These are phyloP conservation scores for Irpex sp. DNA, from an alignment of 1,284 basidiomycete species.

Conservation along the genomic window DNA sequence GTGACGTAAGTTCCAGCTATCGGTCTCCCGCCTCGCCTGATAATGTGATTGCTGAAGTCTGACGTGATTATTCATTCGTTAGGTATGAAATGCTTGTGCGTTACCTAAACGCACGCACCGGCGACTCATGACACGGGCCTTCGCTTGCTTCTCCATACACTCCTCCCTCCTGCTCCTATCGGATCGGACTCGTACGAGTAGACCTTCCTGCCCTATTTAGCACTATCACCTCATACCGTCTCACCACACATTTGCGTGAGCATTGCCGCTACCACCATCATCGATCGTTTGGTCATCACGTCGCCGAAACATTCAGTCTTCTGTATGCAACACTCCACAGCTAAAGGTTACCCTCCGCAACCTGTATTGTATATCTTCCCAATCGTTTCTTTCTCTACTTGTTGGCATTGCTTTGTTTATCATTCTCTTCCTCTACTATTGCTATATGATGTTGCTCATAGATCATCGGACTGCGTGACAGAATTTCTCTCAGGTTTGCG, in stretches of 20 bases:
- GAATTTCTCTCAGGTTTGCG: too few species aligned
- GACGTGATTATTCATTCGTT: not conserved
- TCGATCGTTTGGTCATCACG: not conserved
- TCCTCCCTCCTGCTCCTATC: not conserved
- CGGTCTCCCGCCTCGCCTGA: not conserved
- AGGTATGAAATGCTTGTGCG: constrained; percentile 72
- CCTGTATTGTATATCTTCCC: constrained; percentile 9
- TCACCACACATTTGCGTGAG: not conserved
- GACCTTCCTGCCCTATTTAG: not conserved
- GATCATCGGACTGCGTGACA: not conserved
- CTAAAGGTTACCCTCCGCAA: not conserved
- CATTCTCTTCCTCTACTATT: not conserved
- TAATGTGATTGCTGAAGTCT: not conserved
- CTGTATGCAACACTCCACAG: not conserved
- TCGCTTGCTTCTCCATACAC: not conserved
- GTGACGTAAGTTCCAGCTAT: constrained; percentile 70
- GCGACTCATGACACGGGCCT: constrained; percentile 9
- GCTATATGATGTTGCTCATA: not conserved
- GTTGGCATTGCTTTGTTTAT: not conserved
- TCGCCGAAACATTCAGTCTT: not conserved
- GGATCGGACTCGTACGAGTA: constrained; percentile 1
- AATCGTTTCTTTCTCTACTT: not conserved
- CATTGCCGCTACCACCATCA: not conserved
- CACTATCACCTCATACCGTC: not conserved
- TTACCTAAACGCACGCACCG: constrained; percentile 36